Base-by-base conservation (phyloP, 1,284 basidiomycete species). In the Cryptococcus wingfieldii region DNA sequence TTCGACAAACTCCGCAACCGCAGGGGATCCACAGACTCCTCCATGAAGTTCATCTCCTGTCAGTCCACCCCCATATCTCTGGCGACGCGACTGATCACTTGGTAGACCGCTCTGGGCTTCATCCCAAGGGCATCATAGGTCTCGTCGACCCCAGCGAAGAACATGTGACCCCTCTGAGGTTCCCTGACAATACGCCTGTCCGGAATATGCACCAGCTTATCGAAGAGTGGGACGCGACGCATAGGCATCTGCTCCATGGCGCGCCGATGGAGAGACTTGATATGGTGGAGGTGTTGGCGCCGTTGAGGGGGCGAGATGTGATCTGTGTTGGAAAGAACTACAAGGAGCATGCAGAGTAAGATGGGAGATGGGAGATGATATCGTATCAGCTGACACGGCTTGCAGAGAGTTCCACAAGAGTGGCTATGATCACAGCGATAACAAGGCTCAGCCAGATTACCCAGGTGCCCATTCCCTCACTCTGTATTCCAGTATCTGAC, bases 261-360 rank as follows among this genome's bases (percentile, higher is more conserved):
- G 46, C 49, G 27, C 56, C 58, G 7, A 56, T 56, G 16, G 64
- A 64, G 46, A 50, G 51, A 19, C 16, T 67, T 5, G 56, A 44
- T 3, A 59, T 65, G 23, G 67, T 71, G 4, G 58, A 65, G 42
- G 43, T 69, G 5, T 53, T 67, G 14, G 65, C 69, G 6, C 68
- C 69, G 5, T 45, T 71, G 38, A 51, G 59, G n/a, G 68, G 68
- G 5, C 53, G 68, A 25, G 69, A 70, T 55, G 62, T 70, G 3
- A 52, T 71, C 4, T 65, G 62, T 44, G 67, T 71, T 2, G 69
- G 68, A 14, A 70, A 71, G 51, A 71, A 70, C 55, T 70, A 71
- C 50, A 63, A 57, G 39, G 67, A 67, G 8, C 69, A 71, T 47
- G 63, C 65, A 1, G 56, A 54, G 63, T 67, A 54, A 55, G 66